Evolutionary conservation across 306 rosid species (phyloP), one percentile per base, ranked within the genome.

Genomic region (Erythrophleum fordii): DNA sequence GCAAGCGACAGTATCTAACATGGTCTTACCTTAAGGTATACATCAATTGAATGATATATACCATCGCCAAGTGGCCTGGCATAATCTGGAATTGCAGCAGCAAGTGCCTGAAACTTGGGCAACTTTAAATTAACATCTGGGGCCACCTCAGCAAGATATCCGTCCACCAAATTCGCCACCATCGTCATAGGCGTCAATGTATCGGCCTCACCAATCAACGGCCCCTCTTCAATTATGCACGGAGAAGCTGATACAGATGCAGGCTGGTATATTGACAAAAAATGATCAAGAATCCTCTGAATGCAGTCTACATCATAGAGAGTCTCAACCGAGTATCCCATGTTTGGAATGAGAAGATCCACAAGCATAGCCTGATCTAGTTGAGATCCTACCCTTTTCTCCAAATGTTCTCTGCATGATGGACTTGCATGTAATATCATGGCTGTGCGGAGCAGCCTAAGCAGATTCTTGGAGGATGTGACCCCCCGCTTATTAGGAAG

Each of bases 131-230:
- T 92, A 58, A 94, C 98, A 85, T 94, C 98, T 6, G 88, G 85
- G 64, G 97, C 98, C 25, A 90, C 97, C 86, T 92, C 97, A 66
- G 95, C 90, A 75, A 94, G 97, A 84, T 91, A 94, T 37, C 89
- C 86, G 39, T 94, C 98, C 16, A 94, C 81, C 81, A 94, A 90
- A 85, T 77, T 82, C 9, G 95, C 95, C 86, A 92, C 98, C 85
- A 75, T 77, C 45, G 92, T 88, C 78, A 92, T 65, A 49, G 91
- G 88, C 59, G 90, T 83, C 72, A 90, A 48, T 20, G 88, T 70
- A 71, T 90, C 92, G 37, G 84, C 61, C 48, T 82, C 91, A 23
- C 16, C 58, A 39, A 87, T 52, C 81, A 91, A 49, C 6, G 82
- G 78, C 13, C 82, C 89, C 22, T 86, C 97, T 60, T 89, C 94